Evolutionary conservation across 176 grass and related monocot species (phyloP), one percentile per base, ranked within the genome.

Genomic region (Phoenix dactylifera): DNA sequence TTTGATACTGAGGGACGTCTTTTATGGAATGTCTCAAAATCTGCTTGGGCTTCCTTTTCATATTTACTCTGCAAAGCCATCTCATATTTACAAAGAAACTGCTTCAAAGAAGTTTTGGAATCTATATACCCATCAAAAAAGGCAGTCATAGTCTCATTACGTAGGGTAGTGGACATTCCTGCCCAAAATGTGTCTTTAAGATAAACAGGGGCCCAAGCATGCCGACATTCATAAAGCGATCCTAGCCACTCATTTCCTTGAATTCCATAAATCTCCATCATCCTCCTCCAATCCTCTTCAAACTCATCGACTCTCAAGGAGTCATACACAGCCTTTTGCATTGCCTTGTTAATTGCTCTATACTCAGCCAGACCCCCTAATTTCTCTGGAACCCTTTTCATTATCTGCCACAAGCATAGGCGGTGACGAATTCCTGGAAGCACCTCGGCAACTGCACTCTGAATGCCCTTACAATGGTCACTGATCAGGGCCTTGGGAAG

Each of bases 11-110:
- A 69, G 54, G 93, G 87, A 10, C 93, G 75, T 67, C 89, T 77
- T 78, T 97, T 97, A 65, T 97, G 93, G 67, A 97, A 97, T 66
- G 87, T 97, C 66, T 91, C 93, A 64, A 97, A 97, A 78, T 97
- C 93, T 72, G 93, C 87, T 78, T 97, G 87, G 22, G 87, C 80
- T 63, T 91, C 92, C 70, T 91, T 97, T 69, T 88, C 92, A 64
- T 88, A 88, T 76, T 97, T 97, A 26, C 81, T 87, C 78, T 88
- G 78, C 77, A 97, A 75, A 72, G 76, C 73, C 59, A 77, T 77
- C 72, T 91, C 93, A 55, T 91, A 91, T 78, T 97, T 97, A 53
- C 72, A 51, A 71, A 97, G 71, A 79, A 91, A 97, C 69, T 97
- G 87, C 64, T 85, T 92, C 81, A 97, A 74, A 14, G 77, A 74